Percentiles rank a stretch among this genome's conserved stretches.
These are phyloP conservation scores for Melastoma malabathricum DNA, from an alignment of 345 rosid genomes.

Conservation along the genomic window DNA sequence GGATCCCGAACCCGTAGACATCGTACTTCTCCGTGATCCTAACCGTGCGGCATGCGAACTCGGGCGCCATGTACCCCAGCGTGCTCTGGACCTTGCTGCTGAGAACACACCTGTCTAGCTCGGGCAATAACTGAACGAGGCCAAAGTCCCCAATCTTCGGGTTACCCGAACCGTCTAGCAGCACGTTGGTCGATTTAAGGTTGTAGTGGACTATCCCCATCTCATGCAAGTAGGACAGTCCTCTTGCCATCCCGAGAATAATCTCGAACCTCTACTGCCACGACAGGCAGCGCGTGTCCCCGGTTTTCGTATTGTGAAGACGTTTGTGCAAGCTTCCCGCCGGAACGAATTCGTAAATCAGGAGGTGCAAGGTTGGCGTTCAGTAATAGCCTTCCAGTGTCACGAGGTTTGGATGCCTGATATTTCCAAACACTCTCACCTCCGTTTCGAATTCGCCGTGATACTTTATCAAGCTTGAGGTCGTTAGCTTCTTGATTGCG, in stretches of 20 bases:
- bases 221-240: conserved; percentile 66
- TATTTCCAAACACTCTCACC: conserved; percentile 59
- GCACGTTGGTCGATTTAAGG: conserved; percentile 80
- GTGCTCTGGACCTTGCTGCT: conserved; percentile 98
- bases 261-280: conserved; percentile 81
- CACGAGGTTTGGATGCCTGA: conserved; percentile 62
- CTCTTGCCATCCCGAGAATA: conserved; percentile 81
- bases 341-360: conserved; percentile 64
- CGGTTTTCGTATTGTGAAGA: conserved; percentile 34
- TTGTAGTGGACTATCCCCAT: conserved; percentile 74
- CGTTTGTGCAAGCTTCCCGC: conserved; percentile 67
- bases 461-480: conserved; percentile 66
- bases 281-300: conserved; percentile 31
- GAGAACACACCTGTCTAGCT: conserved; percentile 64
- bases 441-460: conserved; percentile 86
- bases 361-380: conserved; percentile 77
- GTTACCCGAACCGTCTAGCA: conserved; percentile 64
- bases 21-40: conserved; percentile 93
- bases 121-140: conserved; percentile 66
- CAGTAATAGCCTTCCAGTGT: conserved; percentile 89
- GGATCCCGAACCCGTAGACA: conserved; percentile 80
- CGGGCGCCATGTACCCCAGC: conserved; percentile 97
- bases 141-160: conserved; percentile 87
- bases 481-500: conserved; percentile 90
- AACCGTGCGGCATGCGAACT: conserved; percentile 87